Conservation (phyloP, 73 alveolate species). For the Stentor coeruleus region DNA sequence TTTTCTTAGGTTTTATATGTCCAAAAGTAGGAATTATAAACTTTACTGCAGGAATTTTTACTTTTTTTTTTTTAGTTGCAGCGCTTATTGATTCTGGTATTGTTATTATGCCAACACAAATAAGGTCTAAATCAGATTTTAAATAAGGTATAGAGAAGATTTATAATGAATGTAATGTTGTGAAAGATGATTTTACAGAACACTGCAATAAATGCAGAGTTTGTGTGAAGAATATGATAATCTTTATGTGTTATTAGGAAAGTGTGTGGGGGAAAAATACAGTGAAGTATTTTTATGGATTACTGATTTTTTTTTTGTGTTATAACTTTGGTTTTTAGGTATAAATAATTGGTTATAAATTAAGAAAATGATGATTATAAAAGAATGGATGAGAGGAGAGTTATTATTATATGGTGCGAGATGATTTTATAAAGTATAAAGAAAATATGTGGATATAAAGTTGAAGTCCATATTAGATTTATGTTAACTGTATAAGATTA, state of each 20-base stretch:
- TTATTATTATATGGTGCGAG: too few species aligned
- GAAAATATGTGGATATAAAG: too few species aligned
- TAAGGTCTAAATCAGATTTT: not conserved
- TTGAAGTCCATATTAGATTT: too few species aligned
- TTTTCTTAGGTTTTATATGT: constrained; percentile 29
- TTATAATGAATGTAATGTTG: constrained; percentile 39
- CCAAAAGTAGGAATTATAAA: not conserved
- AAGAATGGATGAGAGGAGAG: too few species aligned
- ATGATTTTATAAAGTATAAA: too few species aligned
- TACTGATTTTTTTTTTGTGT: too few species aligned
- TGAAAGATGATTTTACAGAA: constrained; percentile 29
- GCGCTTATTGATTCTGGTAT: not conserved
- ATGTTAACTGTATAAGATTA: too few species aligned
- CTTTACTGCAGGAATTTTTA: not conserved
- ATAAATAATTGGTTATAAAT: too few species aligned
- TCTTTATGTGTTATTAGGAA: constrained; percentile 69
- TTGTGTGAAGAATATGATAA: constrained; percentile 52
- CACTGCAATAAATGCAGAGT: constrained; percentile 67
- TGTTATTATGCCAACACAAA: constrained; percentile 4
- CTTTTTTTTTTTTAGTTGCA: not conserved
- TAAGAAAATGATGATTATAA: too few species aligned
- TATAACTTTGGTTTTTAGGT: not conserved
- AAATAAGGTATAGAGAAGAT: constrained; percentile 24
- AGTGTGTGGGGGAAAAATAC: constrained; percentile 58
- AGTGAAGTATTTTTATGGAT: constrained; percentile 31